Evolutionary conservation across 1,139 yeast genomes (phyloP), one percentile per base, ranked within the genome.

Genomic region (Yamadazyma spencermartinsiae): DNA sequence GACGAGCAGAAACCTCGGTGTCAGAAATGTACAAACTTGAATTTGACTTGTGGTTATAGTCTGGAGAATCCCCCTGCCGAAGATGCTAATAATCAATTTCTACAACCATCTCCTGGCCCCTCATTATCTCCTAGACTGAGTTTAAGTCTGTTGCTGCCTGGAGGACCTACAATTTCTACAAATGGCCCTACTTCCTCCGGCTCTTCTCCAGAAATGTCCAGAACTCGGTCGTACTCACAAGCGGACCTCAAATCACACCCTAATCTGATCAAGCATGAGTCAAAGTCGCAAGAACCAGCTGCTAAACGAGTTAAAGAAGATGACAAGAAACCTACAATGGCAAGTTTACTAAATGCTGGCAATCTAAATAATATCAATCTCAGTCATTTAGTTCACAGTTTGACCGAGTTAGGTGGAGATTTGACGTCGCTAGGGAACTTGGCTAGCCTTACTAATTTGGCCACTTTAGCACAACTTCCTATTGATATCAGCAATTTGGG

Each of bases 1-100:
- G 97, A 90, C 58, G 98, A 90, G 59, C 68, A 72, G 0, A 84
- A 80, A 49, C 98, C 98, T 0, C 58, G 68, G 12, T 90, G 98
- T 60, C 70, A 69, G 20, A 88, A 88, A 61, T 90, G 98, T 60
- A 63, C 70, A 40, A 82, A 86, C 48, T 76, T 89, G 78, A 83
- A 83, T 28, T 68, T 90, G 28, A 84, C 77, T 23, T 90, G 98
- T 65, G 76, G 81, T 0, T 85, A 83, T 51, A 50, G 68, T 5
- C 33, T 36, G 2, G 43, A 42, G 20, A 33, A 35, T 13, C 19
- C 24, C 5, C n/a, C 11, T 5, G 16, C 33, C 13, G 11, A 30
- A 19, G 20, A 24, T 24, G 12, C 6, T 6, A 24, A 24, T 24
- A 5, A 12, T 10, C 31, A 14, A 30, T 18, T 18, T 19, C 33